Base-by-base conservation (phyloP, 148 eudicot species). In the Agrostemma githago region DNA sequence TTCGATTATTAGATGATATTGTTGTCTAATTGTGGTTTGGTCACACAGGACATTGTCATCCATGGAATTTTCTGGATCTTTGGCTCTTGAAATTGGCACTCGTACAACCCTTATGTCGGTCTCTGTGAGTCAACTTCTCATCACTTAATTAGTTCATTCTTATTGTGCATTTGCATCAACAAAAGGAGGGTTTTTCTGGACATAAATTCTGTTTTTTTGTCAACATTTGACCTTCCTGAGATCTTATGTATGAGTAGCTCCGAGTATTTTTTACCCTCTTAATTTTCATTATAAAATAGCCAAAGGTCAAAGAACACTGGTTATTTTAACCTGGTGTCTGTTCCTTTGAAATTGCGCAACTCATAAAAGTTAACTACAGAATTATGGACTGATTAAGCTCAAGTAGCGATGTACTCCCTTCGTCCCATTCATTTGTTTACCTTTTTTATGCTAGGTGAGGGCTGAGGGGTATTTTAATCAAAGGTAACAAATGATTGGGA, bases 31-130 rank as follows among this genome's bases (percentile, higher is more conserved):
- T 42, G 70, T 60, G 54, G 6, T 66, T 76, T 73, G 51, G 26
- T 73, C 72, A 68, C 34, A 26, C 96, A 94, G 98, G 81, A 76
- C 88, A 43, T 82, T 94, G 83, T 72, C 98, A 21, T 85, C 81
- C 60, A 83, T 91, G 93, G 92, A 92, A 21, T 80, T 94, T 67
- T 82, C 96, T 68, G 98, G 97, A 66, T 66, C 68, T 17, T 69
- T 91, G 75, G 73, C 93, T 5, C 87, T 93, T 70, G 80, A 82
- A 82, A 84, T 94, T 19, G 91, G 88, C 78, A 72, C 34, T 62
- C 62, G 91, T 78, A 84, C 78, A 75, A 78, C 76, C 72, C 91
- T 94, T 68, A 69, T 64, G 19, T 26, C 34, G 34, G 34, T 87
- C 88, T 51, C 86, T 94, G 98, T 94, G 89, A 54, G 93, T 91